phyloP scores from a whole-genome alignment of 2,329 filamentous ascomycete species.

The Aspergillus eucalypticola region DNA sequence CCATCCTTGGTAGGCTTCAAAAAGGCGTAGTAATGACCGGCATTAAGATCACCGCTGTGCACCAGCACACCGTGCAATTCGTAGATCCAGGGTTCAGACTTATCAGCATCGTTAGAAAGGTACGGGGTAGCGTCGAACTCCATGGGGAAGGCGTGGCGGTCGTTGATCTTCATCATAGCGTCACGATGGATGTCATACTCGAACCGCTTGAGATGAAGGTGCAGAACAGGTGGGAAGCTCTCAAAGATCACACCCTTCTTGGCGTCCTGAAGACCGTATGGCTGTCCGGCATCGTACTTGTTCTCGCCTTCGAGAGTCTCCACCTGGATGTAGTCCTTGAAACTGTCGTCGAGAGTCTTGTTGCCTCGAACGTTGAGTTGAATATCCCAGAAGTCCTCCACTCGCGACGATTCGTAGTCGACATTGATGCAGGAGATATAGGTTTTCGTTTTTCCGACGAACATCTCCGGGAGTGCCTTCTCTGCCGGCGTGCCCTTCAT shows the following conservation, averaged over 20 bases:
- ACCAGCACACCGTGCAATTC: slow-evolving; percentile 93
- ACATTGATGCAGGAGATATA: slow-evolving; percentile 99
- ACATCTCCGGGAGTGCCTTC: slow-evolving; percentile 84
- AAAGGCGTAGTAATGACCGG: slow-evolving; percentile 97
- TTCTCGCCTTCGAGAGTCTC: slow-evolving; percentile 98
- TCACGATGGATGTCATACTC: slow-evolving; percentile 96
- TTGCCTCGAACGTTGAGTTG: slow-evolving; percentile 96
- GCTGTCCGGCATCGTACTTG: slow-evolving; percentile 90
- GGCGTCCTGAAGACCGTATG: slow-evolving; percentile 90
- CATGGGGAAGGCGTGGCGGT: slow-evolving; percentile 51
- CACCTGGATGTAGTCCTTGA: slow-evolving; percentile 93
- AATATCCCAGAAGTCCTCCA: slow-evolving; percentile 99
- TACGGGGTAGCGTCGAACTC: slow-evolving; percentile 71
- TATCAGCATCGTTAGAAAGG: slow-evolving; percentile 81
- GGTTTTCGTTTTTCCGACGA: slow-evolving; percentile 97
- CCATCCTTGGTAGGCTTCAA: slow-evolving; percentile 91
- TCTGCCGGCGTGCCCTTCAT: slow-evolving; percentile 97
- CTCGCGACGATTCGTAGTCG: slow-evolving; percentile 90
- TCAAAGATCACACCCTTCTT: slow-evolving; percentile 98
- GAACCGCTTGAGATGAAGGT: slow-evolving; percentile 94
- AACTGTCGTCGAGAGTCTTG: slow-evolving; percentile 89
- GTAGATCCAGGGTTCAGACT: slow-evolving; percentile 85
- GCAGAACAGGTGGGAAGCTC: slow-evolving; percentile 88
- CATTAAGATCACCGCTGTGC: slow-evolving; percentile 94
- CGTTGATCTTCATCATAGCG: slow-evolving; percentile 93